Base-by-base conservation (phyloP, 768 basidiomycete genomes). In the Kwoniella bestiolae region DNA sequence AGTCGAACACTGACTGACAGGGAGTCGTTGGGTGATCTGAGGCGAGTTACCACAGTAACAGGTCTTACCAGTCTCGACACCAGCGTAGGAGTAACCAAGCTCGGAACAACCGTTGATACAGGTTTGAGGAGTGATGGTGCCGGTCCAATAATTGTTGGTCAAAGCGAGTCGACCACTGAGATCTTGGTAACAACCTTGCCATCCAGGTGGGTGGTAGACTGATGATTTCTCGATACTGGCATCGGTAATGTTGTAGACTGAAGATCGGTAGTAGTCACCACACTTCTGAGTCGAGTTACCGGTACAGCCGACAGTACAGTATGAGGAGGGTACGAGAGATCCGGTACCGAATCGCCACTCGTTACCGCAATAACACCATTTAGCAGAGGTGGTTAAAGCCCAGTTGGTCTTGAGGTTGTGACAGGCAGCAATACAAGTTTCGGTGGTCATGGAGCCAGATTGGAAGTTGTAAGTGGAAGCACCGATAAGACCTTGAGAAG, bases 341-440 rank as follows among this genome's bases (percentile, higher is more conserved):
- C 75, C 73, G 18, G 69, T 25, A 16, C 64, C 67, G 32, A 65
- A 44, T 7, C 66, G 61, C 45, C 44, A 71, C 52, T 66, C 63
- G 38, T 53, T 66, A 47, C 76, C 79, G 45, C 79, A 80, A 16
- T 65, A 66, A 55, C 79, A 80, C n/a, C 52, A 61, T 29, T 61
- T 63, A 21, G 67, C 69, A 23, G 34, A 50, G 25, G 60, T 63
- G 41, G 79, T 77, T 29, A 68, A 31, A 21, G 73, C 69, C 78
- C 78, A 79, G 21, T 67, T 73, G 21, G 71, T 58, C 46, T 70
- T 69, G 21, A 60, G 38, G 51, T 69, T 35, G 51, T 59, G 56
- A 52, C 79, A 80, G 25, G 72, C 71, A 25, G 69, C 61, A n/a
- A 67, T 50, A 56, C 78, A 79, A 18, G 67, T 38, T 14, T 71